phyloP scores from a whole-genome alignment of 331 rosid species.

The Stylosanthes scabra region DNA sequence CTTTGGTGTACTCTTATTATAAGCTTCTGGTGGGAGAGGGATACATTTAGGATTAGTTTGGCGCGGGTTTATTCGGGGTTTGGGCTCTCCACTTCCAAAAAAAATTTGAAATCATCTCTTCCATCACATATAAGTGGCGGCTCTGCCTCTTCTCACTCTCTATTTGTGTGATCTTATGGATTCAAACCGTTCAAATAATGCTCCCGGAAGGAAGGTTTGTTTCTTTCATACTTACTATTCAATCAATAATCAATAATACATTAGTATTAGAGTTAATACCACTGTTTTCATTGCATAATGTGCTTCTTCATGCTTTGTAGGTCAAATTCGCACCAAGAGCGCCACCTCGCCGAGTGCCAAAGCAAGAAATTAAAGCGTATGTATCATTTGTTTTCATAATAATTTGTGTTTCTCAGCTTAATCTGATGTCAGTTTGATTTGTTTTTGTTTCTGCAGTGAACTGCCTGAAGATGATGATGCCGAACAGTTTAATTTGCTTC shows the following conservation, averaged over 20 bases:
- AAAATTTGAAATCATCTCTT: too few species aligned
- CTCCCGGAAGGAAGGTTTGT: constrained; percentile 58
- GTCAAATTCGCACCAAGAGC: constrained; percentile 69
- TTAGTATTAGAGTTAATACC: too few species aligned
- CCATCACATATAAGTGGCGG: too few species aligned
- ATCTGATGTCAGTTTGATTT: constrained; percentile 16
- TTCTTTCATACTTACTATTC: constrained; percentile 6
- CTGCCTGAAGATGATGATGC: constrained; percentile 53
- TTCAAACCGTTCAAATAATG: constrained; percentile 25
- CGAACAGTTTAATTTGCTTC: constrained; percentile 59
- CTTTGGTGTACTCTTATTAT: too few species aligned
- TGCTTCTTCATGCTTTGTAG: constrained; percentile 46
- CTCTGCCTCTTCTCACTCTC: too few species aligned
- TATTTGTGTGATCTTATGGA: constrained; percentile 41
- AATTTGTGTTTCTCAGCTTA: not conserved
- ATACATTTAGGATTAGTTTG: too few species aligned
- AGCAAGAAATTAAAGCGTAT: constrained; percentile 73
- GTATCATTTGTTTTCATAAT: constrained; percentile 23
- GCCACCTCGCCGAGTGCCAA: constrained; percentile 60
- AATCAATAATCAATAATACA: too few species aligned
- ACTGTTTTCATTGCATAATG: not conserved
- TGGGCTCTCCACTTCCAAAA: too few species aligned
- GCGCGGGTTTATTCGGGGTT: too few species aligned
- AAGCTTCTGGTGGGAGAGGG: too few species aligned
- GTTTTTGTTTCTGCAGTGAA: constrained; percentile 57